phyloP scores from a whole-genome alignment of 169 alveolate species.

The Plasmodium gaboni region DNA sequence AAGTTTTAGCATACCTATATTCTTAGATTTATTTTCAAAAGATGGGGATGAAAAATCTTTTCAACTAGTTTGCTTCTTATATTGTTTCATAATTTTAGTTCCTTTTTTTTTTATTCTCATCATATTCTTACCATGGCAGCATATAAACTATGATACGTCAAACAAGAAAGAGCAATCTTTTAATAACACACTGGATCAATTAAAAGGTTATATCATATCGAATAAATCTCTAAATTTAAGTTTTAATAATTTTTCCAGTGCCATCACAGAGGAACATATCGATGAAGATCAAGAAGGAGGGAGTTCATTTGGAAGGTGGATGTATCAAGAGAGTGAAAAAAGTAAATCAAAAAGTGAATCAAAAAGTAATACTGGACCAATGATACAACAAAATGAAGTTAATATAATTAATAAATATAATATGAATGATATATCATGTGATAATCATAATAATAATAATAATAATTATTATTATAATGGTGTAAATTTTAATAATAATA shows the following conservation, averaged over 20 bases:
- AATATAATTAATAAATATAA: no score
- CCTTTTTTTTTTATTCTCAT: conserved; percentile 43
- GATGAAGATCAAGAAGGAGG: no score
- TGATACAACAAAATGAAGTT: no score
- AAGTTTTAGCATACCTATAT: conserved; percentile 62
- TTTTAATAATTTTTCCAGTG: background rate
- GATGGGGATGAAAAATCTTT: conserved; percentile 23
- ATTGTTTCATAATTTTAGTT: conserved; percentile 39
- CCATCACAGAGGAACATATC: background rate
- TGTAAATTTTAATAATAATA: no score
- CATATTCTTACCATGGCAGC: conserved; percentile 38
- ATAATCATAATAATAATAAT: no score
- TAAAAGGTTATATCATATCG: conserved; percentile 38
- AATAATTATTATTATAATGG: no score
- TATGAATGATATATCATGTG: no score
- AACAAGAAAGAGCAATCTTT: background rate
- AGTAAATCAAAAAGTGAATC: background rate
- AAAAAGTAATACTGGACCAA: no score
- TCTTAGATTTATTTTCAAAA: conserved; percentile 47
- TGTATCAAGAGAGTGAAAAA: background rate
- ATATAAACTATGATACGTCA: background rate
- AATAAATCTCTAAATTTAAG: background rate
- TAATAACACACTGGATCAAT: conserved; percentile 27
- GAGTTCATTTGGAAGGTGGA: background rate
- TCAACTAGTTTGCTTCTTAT: conserved; percentile 35